These are phyloP conservation scores for Fusarium staphyleae DNA, from an alignment of 2,329 filamentous ascomycete species.

Conservation along the genomic window DNA sequence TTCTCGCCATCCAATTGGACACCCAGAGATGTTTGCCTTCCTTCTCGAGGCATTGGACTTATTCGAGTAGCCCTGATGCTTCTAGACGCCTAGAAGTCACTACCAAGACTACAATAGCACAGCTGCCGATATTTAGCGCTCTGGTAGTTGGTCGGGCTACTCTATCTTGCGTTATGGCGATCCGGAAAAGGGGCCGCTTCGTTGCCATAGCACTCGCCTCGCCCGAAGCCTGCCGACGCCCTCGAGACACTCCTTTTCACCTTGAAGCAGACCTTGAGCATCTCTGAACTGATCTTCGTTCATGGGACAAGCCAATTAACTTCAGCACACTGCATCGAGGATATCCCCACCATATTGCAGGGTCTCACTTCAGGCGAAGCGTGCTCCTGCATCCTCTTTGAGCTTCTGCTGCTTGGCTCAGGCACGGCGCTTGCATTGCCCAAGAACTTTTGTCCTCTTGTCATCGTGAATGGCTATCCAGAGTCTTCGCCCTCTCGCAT, in stretches of 20 bases:
- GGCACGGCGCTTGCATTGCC: constrained; percentile 12
- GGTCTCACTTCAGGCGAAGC: constrained; percentile 14
- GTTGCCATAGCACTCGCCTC: neutral
- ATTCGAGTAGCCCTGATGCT: neutral
- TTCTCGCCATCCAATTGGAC: constrained; percentile 15
- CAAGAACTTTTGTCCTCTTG: constrained; percentile 36
- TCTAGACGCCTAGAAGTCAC: neutral
- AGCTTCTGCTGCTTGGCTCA: constrained; percentile 6
- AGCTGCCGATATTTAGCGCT: neutral
- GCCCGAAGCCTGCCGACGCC: neutral
- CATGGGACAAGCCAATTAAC: neutral
- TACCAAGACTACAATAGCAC: neutral
- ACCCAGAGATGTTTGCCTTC: constrained; percentile 3
- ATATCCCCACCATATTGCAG: constrained; percentile 25
- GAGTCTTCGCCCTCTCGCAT: constrained; percentile 4
- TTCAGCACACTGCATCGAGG: neutral
- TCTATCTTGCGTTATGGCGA: constrained; percentile 8
- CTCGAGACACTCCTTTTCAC: neutral
- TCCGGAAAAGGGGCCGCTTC: constrained; percentile 17
- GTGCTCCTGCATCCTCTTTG: constrained; percentile 9
- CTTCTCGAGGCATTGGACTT: neutral
- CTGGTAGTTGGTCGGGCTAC: neutral
- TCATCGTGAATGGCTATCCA: constrained; percentile 8
- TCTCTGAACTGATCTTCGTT: neutral
- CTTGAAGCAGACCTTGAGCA: neutral